Conservation (phyloP, 805 yeast genomes). For the Metschnikowia amazonensis region DNA sequence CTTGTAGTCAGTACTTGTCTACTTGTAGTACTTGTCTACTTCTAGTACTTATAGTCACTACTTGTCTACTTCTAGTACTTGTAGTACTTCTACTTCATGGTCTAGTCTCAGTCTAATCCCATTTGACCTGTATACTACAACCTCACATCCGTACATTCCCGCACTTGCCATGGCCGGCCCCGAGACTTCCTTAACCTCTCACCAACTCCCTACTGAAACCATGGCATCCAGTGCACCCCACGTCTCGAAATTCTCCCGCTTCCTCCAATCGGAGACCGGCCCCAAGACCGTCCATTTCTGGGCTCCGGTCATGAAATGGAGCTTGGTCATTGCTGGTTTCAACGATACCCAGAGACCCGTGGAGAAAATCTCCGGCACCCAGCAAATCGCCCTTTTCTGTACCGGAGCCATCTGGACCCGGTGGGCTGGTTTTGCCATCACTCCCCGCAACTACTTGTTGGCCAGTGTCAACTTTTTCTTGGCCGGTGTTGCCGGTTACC, state of each 20-base stretch:
- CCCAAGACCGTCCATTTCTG: slow-evolving; percentile 97
- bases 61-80: no score
- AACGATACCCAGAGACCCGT: slow-evolving; percentile 87
- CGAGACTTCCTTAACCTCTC: no score
- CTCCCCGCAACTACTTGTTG: slow-evolving; percentile 78
- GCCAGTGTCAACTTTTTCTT: slow-evolving; percentile 94
- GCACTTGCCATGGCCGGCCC: not conserved
- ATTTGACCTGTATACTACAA: no score
- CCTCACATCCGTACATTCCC: no score
- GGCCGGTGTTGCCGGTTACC: slow-evolving; percentile 85
- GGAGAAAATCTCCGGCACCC: slow-evolving; percentile 86
- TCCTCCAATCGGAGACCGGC: slow-evolving; percentile 84
- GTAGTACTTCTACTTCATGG: no score
- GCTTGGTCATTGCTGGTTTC: slow-evolving; percentile 86
- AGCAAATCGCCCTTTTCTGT: slow-evolving; percentile 78
- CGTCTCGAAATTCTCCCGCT: slow-evolving; percentile 61
- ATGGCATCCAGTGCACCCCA: slow-evolving; percentile 30
- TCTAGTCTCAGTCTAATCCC: no score
- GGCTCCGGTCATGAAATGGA: slow-evolving; percentile 74
- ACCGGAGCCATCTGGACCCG: slow-evolving; percentile 98
- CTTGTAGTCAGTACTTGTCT: no score
- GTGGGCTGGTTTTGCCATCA: slow-evolving; percentile 89
- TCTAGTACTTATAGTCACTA: no score
- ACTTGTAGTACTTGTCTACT: no score
- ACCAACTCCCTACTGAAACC: not conserved